phyloP scores from a whole-genome alignment of 2,329 filamentous ascomycete species.

The Huntiella bhutanensis region DNA sequence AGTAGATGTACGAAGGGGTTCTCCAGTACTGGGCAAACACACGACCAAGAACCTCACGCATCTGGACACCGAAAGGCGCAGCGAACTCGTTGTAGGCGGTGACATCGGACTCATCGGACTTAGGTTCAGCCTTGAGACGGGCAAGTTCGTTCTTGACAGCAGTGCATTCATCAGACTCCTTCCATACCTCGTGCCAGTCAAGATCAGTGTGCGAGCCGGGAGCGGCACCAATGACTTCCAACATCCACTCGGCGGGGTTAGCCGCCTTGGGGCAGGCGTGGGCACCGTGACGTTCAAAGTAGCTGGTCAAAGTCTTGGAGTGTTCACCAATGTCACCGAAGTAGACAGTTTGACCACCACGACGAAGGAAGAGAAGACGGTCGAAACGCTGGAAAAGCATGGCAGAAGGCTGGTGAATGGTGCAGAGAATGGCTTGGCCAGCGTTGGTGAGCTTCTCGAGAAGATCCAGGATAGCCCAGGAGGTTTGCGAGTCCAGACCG shows the following conservation, averaged over 20 bases:
- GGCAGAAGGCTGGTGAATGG: constrained; percentile 91
- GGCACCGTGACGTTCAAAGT: constrained; percentile 59
- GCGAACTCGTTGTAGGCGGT: constrained; percentile 57
- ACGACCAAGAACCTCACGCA: constrained; percentile 47
- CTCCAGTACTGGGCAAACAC: constrained; percentile 90
- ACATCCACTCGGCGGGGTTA: constrained; percentile 74
- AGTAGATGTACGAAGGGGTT: constrained; percentile 74
- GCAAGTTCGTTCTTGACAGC: constrained; percentile 38
- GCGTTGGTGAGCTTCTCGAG: constrained; percentile 77
- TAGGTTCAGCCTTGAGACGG: constrained; percentile 33
- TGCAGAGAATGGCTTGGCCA: constrained; percentile 87
- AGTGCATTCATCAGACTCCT: constrained; percentile 34
- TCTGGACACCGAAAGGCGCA: constrained; percentile 49
- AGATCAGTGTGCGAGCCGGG: constrained; percentile 43
- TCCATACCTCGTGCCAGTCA: constrained; percentile 47
- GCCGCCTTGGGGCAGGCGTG: constrained; percentile 43
- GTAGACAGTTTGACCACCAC: constrained; percentile 61
- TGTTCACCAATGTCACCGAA: constrained; percentile 62
- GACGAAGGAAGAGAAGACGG: constrained; percentile 57
- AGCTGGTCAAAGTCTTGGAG: constrained; percentile 46
- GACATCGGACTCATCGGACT: constrained; percentile 20
- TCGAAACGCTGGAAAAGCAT: constrained; percentile 89
- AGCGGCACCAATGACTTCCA: constrained; percentile 41
- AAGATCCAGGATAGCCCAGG: constrained; percentile 77
- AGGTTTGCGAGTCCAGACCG: constrained; percentile 81